phyloP scores from a whole-genome alignment of 2,329 filamentous ascomycete species.

The Lecanosticta acicola region DNA sequence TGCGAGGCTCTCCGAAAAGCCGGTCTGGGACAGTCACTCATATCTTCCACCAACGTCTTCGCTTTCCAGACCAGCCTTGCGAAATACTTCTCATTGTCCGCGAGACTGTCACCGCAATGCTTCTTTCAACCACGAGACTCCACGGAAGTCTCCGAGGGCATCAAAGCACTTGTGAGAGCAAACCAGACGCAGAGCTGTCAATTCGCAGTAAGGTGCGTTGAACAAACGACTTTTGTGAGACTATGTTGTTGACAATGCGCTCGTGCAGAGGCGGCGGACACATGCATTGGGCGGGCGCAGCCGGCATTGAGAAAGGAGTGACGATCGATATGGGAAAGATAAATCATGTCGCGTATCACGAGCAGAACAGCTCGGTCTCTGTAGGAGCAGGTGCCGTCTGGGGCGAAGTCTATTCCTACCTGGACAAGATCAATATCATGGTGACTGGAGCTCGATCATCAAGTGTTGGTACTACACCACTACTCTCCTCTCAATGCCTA shows the following conservation, averaged over 20 bases:
- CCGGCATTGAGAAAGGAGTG: conserved; percentile 23
- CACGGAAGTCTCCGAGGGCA: conserved; percentile 8
- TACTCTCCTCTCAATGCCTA: not conserved
- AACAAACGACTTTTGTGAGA: too few species aligned
- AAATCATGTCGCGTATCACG: conserved; percentile 29
- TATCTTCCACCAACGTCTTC: not conserved
- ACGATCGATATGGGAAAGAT: conserved; percentile 22
- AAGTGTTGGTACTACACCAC: conserved; percentile 11
- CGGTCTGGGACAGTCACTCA: not conserved
- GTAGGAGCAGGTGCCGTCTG: conserved; percentile 46
- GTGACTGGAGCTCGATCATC: conserved; percentile 41
- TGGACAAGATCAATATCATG: conserved; percentile 39
- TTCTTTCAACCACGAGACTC: conserved; percentile 9
- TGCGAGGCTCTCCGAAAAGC: not conserved
- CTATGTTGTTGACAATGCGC: too few species aligned
- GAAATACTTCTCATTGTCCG: conserved; percentile 14
- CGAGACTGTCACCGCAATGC: conserved; percentile 11
- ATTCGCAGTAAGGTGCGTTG: conserved; percentile 18
- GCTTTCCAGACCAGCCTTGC: conserved; percentile 6
- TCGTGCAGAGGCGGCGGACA: conserved; percentile 25
- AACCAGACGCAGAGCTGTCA: conserved; percentile 13
- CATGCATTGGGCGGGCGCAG: conserved; percentile 19
- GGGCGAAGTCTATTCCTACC: conserved; percentile 38
- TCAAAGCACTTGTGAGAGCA: conserved; percentile 11
- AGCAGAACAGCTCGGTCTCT: conserved; percentile 34